phyloP scores from a whole-genome alignment of 2,329 filamentous ascomycete species.

The Coleophoma eucalyptorum region DNA sequence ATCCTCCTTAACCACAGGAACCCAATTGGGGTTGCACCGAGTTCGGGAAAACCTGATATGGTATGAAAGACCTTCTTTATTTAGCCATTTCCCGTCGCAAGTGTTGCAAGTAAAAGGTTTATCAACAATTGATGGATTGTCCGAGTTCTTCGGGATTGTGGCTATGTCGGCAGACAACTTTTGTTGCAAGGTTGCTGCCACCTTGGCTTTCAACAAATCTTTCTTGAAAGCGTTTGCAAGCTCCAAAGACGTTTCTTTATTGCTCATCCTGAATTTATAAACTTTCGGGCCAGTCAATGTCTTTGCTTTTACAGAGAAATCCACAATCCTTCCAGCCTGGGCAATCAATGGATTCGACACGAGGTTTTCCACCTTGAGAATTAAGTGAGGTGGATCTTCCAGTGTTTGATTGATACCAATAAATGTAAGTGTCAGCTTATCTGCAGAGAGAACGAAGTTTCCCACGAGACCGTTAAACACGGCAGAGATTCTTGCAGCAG shows the following conservation, averaged over 20 bases:
- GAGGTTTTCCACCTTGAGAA: conserved; percentile 14
- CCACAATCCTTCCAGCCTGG: conserved; percentile 22
- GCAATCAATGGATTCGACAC: conserved; percentile 20
- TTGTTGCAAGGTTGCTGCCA: conserved; percentile 6
- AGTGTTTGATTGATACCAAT: conserved; percentile 8
- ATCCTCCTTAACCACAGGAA: not conserved
- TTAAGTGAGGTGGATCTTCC: conserved; percentile 10
- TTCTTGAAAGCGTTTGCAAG: conserved; percentile 20
- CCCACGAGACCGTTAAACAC: conserved; percentile 16
- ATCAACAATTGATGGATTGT: conserved; percentile 4
- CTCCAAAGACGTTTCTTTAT: conserved; percentile 7
- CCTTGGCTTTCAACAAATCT: conserved; percentile 21
- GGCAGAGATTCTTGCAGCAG: conserved; percentile 13
- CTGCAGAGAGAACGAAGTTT: conserved; percentile 21
- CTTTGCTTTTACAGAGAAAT: conserved; percentile 18
- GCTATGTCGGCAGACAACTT: conserved; percentile 7
- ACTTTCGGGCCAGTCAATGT: conserved; percentile 5
- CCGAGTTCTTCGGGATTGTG: conserved; percentile 10
- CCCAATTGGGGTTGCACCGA: conserved; percentile 25
- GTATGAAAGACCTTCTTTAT: conserved; percentile 27
- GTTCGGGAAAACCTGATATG: conserved; percentile 24
- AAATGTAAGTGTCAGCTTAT: conserved; percentile 18
- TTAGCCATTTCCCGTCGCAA: conserved; percentile 25
- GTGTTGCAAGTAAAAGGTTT: conserved; percentile 25
- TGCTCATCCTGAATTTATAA: conserved; percentile 20